phyloP scores from a whole-genome alignment of 768 basidiomycete genomes.

The Podaxis sp. region DNA sequence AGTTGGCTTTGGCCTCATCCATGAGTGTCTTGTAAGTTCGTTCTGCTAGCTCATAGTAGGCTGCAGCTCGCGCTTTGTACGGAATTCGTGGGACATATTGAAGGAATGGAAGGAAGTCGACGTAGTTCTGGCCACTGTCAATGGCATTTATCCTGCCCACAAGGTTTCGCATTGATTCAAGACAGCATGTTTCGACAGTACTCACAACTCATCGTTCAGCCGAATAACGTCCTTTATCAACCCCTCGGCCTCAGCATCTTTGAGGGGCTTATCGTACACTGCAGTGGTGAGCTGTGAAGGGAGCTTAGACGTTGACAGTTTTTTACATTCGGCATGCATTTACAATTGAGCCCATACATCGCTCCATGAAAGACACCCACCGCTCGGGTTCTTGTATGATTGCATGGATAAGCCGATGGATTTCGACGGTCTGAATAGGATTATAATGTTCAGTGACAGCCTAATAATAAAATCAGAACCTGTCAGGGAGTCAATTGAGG shows the following conservation, averaged over 20 bases:
- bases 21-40: background rate
- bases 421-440: too few species aligned
- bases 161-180: background rate
- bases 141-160: background rate
- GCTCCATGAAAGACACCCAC: too few species aligned
- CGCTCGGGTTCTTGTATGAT: too few species aligned
- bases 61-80: background rate
- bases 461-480: too few species aligned
- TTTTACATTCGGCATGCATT: background rate
- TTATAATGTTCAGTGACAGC: too few species aligned
- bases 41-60: background rate
- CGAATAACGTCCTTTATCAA: too few species aligned
- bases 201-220: background rate
- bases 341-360: too few species aligned
- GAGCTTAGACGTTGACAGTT: background rate
- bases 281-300: background rate
- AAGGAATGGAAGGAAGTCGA: background rate
- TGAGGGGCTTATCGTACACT: background rate
- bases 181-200: background rate
- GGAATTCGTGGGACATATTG: background rate
- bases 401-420: too few species aligned
- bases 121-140: background rate
- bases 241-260: background rate
- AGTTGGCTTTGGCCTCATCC: background rate
- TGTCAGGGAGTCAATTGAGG: too few species aligned